Conservation (phyloP, 768 basidiomycete species). For the Lentinula raphanica region DNA sequence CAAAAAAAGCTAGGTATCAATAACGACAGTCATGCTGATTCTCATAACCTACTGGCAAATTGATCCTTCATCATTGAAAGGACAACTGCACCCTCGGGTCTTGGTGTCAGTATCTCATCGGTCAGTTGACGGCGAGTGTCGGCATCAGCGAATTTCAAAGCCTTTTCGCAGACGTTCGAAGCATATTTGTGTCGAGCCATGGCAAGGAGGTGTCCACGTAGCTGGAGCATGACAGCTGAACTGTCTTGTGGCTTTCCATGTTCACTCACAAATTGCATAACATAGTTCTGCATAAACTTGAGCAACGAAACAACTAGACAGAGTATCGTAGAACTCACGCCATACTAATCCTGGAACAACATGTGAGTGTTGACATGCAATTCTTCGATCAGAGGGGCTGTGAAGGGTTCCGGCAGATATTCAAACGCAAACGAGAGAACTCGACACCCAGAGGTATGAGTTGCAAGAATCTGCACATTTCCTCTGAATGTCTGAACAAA, state of each 20-base stretch:
- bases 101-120: constrained; percentile 71
- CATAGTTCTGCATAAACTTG: constrained; percentile 68
- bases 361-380: constrained; percentile 63
- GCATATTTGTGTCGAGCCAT: constrained; percentile 90
- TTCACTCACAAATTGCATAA: constrained; percentile 89
- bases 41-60: constrained; percentile 67
- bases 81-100: constrained; percentile 65
- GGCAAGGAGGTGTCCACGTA: constrained; percentile 72
- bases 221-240: constrained; percentile 54
- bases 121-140: constrained; percentile 67
- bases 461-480: constrained; percentile 74
- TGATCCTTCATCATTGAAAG: constrained; percentile 82
- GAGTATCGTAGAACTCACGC: constrained; percentile 42
- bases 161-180: constrained; percentile 94
- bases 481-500: constrained; percentile 76
- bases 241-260: constrained; percentile 70
- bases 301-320: constrained; percentile 8
- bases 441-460: constrained; percentile 90
- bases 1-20: constrained; percentile 4
- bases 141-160: constrained; percentile 58
- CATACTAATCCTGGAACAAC: constrained; percentile 89
- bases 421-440: constrained; percentile 93
- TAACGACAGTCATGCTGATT: background rate
- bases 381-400: constrained; percentile 74
- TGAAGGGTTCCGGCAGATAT: constrained; percentile 65